Evolutionary conservation across 1,284 basidiomycete genomes (phyloP), one percentile per base, ranked within the genome.

Genomic region (Afroboletus lepidellus): DNA sequence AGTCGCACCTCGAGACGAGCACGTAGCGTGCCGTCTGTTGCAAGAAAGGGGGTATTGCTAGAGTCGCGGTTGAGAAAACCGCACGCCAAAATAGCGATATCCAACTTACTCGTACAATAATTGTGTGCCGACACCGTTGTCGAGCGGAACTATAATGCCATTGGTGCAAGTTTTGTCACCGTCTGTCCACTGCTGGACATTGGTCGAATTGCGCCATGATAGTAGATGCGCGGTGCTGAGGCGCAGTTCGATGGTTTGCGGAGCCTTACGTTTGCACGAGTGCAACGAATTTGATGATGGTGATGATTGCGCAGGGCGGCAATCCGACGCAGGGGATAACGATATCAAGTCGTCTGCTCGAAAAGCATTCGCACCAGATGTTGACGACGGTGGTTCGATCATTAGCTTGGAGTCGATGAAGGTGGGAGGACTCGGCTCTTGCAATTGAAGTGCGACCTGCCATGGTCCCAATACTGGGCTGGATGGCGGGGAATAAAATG

Each of bases 351-450:
- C 53, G 3, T 30, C 51, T 33, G 32, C 2, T 41, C 29, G 45
- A n/a, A 46, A 44, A 1, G 18, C 5, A 8, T 33, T 45, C 1
- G 32, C 7, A 20, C 34, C 13, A 12, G 41, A 13, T 5, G 25
- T 8, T 5, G 18, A 18, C 50, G 3, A 34, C 18, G 62, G 59
- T 1, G 80, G 75, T 1, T 74, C 65, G 37, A 88, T 74, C 39
- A 84, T 59, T 21, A 88, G 67, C 3, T 75, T 76, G 0, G 81
- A 79, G 58, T 86, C 78, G 41, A 88, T 62, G 59, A 72, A 81
- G 8, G 84, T 81, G 2, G 84, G 79, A 0, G 83, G 76, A 51
- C 84, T 85, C 50, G 78, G 70, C 48, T 83, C 81, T 13, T 80
- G 65, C 2, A 87, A 67, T 2, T 74, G 71, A 2, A 87, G 75